A percentile compares a stretch with the other conserved stretches of the same genome.
phyloP scores from a whole-genome alignment of 768 basidiomycete genomes.

The Tephrocybe rancida region DNA sequence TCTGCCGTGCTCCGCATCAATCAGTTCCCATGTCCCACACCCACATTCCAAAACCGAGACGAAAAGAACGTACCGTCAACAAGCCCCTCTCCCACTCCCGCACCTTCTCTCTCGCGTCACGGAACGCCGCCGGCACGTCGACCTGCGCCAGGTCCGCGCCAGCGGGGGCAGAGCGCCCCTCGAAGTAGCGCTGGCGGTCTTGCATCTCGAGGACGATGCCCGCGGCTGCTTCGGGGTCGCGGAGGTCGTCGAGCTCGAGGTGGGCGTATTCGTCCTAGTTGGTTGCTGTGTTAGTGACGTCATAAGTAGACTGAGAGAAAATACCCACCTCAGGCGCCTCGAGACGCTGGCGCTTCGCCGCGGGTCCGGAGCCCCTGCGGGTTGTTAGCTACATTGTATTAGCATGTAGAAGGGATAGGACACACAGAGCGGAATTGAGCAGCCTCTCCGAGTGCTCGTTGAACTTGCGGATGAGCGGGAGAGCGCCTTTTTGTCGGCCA shows the following conservation, averaged over 20 bases:
- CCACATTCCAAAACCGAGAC: not conserved
- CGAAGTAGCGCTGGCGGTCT: constrained; percentile 82
- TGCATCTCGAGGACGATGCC: constrained; percentile 88
- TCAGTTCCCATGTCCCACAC: too few relatives aligned
- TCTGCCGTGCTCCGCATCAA: too few relatives aligned
- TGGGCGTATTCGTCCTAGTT: constrained; percentile 45
- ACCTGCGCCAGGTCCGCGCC: constrained; percentile 44
- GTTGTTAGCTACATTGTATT: not conserved
- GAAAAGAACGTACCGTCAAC: constrained; percentile 46
- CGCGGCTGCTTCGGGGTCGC: constrained; percentile 60
- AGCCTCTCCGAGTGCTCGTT: constrained; percentile 96
- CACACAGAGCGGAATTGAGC: constrained; percentile 76
- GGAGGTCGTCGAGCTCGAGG: constrained; percentile 87
- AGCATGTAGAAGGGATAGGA: not conserved
- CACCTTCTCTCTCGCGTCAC: constrained; percentile 48
- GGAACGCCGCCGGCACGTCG: constrained; percentile 50
- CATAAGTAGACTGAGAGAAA: constrained; percentile 31
- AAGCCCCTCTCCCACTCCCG: constrained; percentile 61
- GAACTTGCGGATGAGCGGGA: constrained; percentile 95
- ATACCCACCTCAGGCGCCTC: too few relatives aligned
- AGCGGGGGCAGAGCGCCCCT: constrained; percentile 44
- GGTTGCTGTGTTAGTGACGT: not conserved
- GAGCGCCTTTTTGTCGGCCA: constrained; percentile 81
- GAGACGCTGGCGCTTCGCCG: constrained; percentile 62
- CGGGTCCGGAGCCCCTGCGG: constrained; percentile 54